Conservation (phyloP, 2,329 filamentous ascomycete species). For the Fusarium sulawesiense region DNA sequence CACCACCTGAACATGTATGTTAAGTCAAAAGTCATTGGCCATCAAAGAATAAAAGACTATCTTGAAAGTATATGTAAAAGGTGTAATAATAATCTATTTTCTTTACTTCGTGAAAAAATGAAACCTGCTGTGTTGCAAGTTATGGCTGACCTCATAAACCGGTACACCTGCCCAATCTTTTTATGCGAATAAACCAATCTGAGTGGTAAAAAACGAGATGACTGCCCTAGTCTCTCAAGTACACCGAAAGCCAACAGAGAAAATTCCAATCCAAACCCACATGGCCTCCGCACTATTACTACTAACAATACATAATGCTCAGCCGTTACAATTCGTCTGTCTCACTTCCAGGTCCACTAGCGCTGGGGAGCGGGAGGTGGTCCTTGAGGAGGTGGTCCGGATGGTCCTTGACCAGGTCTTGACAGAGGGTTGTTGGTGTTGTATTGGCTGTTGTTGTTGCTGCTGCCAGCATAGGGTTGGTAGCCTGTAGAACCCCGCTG, state of each 20-base stretch:
- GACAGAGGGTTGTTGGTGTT: constrained; percentile 41
- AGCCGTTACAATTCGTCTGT: constrained; percentile 24
- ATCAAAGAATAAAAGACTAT: neutral
- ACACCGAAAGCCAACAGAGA: constrained; percentile 31
- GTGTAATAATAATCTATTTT: constrained; percentile 45
- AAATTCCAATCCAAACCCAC: constrained; percentile 20
- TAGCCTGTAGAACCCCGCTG: constrained; percentile 38
- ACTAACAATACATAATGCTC: constrained; percentile 24
- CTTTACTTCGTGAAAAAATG: constrained; percentile 46
- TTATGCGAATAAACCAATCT: constrained; percentile 33
- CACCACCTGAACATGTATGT: constrained; percentile 79
- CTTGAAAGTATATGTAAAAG: constrained; percentile 16
- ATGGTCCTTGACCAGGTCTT: constrained; percentile 30
- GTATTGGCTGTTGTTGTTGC: constrained; percentile 28
- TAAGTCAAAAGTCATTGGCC: constrained; percentile 50
- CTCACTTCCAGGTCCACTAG: constrained; percentile 40
- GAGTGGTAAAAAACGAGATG: constrained; percentile 29
- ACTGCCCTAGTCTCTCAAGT: constrained; percentile 28
- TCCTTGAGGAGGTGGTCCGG: constrained; percentile 44
- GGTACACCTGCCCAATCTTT: constrained; percentile 34
- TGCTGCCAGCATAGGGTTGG: constrained; percentile 37
- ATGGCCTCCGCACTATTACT: constrained; percentile 17
- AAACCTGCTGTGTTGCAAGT: constrained; percentile 29
- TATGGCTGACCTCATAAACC: constrained; percentile 29
- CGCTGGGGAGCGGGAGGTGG: constrained; percentile 43